phyloP scores from a whole-genome alignment of 2,329 filamentous ascomycete species.

The Xylariomycetidae sp. region DNA sequence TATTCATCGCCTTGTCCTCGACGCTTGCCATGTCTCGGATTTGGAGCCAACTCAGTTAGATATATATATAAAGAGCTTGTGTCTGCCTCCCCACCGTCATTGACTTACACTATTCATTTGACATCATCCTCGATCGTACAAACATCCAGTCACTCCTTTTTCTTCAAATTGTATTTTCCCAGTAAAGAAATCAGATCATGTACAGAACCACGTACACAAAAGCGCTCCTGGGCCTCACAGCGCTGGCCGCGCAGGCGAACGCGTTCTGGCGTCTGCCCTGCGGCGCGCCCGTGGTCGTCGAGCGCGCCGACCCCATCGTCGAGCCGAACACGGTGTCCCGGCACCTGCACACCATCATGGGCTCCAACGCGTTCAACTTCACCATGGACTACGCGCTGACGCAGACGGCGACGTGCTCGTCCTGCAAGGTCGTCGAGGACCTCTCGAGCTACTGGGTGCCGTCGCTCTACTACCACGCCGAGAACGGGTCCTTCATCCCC shows the following conservation, averaged over 20 bases:
- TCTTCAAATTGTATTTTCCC: no score
- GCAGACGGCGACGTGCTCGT: conserved; percentile 55
- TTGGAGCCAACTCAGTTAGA: no score
- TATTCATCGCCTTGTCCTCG: no score
- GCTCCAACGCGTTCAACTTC: conserved; percentile 57
- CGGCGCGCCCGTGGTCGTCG: conserved; percentile 18
- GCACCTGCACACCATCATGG: conserved; percentile 59
- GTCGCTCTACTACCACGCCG: conserved; percentile 43
- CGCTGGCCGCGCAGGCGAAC: conserved; percentile 8
- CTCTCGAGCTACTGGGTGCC: conserved; percentile 68
- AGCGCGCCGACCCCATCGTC: conserved; percentile 58
- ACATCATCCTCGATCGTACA: no score
- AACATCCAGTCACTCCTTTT: no score
- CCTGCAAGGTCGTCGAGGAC: conserved; percentile 58
- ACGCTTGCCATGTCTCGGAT: no score
- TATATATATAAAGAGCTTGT: no score
- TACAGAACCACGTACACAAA: conserved; percentile 4
- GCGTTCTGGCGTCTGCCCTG: conserved; percentile 22
- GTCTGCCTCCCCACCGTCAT: no score
- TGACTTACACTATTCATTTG: no score
- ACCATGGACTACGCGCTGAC: conserved; percentile 48
- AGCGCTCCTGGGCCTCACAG: conserved; percentile 8
- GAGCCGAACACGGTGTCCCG: conserved; percentile 45
- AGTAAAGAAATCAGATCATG: no score
- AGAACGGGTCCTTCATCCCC: conserved; percentile 52